These are phyloP conservation scores for Silene uniflora DNA, from an alignment of 148 eudicot genomes.

Conservation along the genomic window DNA sequence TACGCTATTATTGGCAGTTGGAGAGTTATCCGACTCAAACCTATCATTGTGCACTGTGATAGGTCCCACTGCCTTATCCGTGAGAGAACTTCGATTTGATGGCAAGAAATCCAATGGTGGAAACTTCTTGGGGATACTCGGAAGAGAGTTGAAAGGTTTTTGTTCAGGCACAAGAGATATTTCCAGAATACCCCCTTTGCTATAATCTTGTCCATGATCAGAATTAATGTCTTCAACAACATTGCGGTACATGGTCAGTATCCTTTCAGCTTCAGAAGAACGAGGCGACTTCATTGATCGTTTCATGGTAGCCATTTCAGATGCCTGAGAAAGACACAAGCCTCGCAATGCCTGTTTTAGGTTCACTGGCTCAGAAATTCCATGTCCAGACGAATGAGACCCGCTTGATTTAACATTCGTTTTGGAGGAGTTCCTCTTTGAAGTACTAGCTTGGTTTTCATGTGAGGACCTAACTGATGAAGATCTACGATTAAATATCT, in stretches of 20 bases:
- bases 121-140: slow-evolving; percentile 25
- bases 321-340: slow-evolving; percentile 88
- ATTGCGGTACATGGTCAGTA: slow-evolving; percentile 48
- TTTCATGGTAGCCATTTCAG: slow-evolving; percentile 84
- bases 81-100: slow-evolving; percentile 35
- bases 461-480: slow-evolving; percentile 41
- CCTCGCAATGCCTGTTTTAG: slow-evolving; percentile 90
- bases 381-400: slow-evolving; percentile 54
- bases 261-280: slow-evolving; percentile 66
- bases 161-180: slow-evolving; percentile 49
- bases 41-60: slow-evolving; percentile 19
- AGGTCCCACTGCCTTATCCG: slow-evolving; percentile 26
- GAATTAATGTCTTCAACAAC: slow-evolving; percentile 46
- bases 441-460: slow-evolving; percentile 34
- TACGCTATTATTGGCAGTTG: slow-evolving; percentile 16
- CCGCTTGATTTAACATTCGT: slow-evolving; percentile 47
- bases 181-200: slow-evolving; percentile 34
- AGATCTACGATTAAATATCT: slow-evolving; percentile 55
- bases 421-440: slow-evolving; percentile 57
- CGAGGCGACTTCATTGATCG: slow-evolving; percentile 50
- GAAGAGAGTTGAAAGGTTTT: slow-evolving; percentile 27
- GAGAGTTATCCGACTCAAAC: slow-evolving; percentile 26
- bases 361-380: slow-evolving; percentile 68
- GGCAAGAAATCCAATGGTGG: slow-evolving; percentile 30
- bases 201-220: slow-evolving; percentile 30